Conservation (phyloP, 805 yeast species). For the Candida chauliodis region DNA sequence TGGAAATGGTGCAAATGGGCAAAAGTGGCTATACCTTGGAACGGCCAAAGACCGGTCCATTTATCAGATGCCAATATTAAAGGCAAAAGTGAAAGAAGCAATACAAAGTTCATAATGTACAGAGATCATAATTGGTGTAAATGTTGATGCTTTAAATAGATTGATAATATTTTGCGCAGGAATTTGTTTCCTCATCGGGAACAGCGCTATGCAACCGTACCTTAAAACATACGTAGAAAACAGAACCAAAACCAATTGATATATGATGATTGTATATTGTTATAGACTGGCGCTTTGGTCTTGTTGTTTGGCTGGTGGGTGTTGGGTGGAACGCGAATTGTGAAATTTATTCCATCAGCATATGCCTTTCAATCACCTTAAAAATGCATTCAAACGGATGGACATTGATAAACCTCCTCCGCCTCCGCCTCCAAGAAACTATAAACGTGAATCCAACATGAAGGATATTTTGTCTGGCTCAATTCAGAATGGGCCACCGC, state of each 20-base stretch:
- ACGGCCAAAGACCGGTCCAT: slow-evolving; percentile 78
- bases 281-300: no score
- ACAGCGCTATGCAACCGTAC: slow-evolving; percentile 6
- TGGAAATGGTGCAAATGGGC: slow-evolving; percentile 65
- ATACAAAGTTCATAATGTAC: slow-evolving; percentile 6
- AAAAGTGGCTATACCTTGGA: slow-evolving; percentile 64
- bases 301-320: no score
- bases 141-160: no score
- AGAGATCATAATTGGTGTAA: no score
- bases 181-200: slow-evolving; percentile 1
- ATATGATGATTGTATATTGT: no score
- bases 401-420: not conserved
- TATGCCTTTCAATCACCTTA: slow-evolving; percentile 8
- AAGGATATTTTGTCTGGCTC: slow-evolving; percentile 38
- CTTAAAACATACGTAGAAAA: no score
- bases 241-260: no score
- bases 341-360: no score
- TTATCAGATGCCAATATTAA: slow-evolving; percentile 16
- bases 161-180: slow-evolving; percentile 2
- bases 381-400: not conserved
- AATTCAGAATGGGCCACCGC: slow-evolving; percentile 44
- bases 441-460: not conserved
- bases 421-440: slow-evolving; percentile 3
- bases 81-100: not conserved
- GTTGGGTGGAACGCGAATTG: no score